phyloP scores from a whole-genome alignment of 2,329 filamentous ascomycete genomes.

The Talaromyces sp. region DNA sequence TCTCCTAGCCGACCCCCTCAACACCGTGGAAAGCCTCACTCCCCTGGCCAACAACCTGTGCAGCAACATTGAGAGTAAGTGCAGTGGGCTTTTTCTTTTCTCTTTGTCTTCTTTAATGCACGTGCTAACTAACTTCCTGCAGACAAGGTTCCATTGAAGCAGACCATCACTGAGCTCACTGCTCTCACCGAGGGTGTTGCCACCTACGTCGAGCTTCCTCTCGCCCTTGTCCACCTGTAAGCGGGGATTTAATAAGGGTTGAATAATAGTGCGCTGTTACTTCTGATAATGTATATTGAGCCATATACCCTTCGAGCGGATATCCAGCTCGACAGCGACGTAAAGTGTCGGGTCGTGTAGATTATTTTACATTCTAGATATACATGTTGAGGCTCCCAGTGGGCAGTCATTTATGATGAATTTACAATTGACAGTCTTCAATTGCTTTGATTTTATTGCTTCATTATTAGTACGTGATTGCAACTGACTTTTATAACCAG shows the following conservation, averaged over 20 bases:
- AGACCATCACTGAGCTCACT: conserved; percentile 7
- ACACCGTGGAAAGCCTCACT: neutral
- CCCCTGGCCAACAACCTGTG: conserved; percentile 9
- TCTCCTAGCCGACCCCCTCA: conserved; percentile 6
- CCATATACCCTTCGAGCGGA: neutral
- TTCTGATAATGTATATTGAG: neutral
- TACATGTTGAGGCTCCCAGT: neutral
- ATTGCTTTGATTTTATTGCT: neutral
- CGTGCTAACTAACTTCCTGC: neutral
- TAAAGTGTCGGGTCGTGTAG: neutral
- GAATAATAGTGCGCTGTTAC: neutral
- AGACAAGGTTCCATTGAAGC: conserved; percentile 5
- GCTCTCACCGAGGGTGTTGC: conserved; percentile 8
- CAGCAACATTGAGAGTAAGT: conserved; percentile 8
- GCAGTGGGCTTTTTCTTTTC: too few species aligned
- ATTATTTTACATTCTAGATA: neutral
- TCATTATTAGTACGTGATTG: too few species aligned
- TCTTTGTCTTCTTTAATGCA: too few species aligned
- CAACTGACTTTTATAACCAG: too few species aligned
- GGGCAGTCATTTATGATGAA: neutral
- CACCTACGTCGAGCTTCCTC: conserved; percentile 3
- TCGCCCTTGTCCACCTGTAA: conserved; percentile 7
- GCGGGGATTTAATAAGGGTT: neutral
- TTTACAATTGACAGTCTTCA: neutral
- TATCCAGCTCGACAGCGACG: neutral